phyloP scores from a whole-genome alignment of 139 green algal genomes.

The Asterochloris sp. region DNA sequence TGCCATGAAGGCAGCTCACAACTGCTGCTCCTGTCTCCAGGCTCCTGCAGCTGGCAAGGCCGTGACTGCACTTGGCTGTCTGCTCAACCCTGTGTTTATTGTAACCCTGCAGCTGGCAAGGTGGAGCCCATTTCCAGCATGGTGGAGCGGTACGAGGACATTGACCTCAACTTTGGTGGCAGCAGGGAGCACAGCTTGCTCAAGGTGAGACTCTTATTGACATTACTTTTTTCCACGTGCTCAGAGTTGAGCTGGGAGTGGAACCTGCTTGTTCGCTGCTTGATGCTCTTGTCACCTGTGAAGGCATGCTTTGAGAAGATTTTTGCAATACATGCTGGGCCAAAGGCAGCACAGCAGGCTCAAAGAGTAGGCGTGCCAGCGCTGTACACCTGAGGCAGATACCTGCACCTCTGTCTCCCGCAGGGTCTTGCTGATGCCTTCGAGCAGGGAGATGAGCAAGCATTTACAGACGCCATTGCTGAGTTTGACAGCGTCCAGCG shows the following conservation, averaged over 20 bases:
- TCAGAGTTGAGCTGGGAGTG: not conserved
- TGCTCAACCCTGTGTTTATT: no score
- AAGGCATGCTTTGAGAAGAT: not conserved
- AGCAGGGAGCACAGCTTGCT: constrained; percentile 66
- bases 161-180: constrained; percentile 71
- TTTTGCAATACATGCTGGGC: not conserved
- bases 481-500: constrained; percentile 90
- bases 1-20: no score
- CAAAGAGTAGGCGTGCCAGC: no score
- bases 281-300: not conserved
- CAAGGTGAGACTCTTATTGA: constrained; percentile 13
- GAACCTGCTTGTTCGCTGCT: not conserved
- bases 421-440: constrained; percentile 52
- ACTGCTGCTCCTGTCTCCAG: no score
- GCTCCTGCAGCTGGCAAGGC: no score
- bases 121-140: constrained; percentile 11
- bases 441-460: constrained; percentile 63
- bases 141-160: constrained; percentile 76
- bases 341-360: no score
- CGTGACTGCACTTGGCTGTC: no score
- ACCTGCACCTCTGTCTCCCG: constrained; percentile 7
- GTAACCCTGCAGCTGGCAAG: constrained; percentile 16
- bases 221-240: not conserved
- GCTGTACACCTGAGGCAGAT: no score
- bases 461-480: constrained; percentile 77